phyloP scores from a whole-genome alignment of 139 green algal genomes.

The Asterochloris erici region DNA sequence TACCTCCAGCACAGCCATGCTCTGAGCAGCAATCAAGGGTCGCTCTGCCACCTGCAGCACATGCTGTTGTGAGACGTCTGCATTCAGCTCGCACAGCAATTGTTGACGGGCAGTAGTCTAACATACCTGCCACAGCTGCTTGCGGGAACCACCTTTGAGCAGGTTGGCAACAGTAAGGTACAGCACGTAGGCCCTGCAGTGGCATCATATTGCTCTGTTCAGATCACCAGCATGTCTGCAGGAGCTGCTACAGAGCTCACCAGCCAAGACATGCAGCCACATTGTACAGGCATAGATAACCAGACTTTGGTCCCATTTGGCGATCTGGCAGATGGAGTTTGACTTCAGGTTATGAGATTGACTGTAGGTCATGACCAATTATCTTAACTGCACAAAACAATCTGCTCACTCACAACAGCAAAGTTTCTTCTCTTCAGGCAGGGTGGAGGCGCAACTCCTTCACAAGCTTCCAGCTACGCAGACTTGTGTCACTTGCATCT shows the following conservation, averaged over 20 bases:
- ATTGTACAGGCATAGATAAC: no score
- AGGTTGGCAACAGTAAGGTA: conserved; percentile 41
- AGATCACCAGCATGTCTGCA: no score
- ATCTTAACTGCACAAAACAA: no score
- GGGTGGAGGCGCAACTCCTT: background rate
- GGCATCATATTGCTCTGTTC: no score
- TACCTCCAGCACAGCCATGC: conserved; percentile 81
- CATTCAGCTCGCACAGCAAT: background rate
- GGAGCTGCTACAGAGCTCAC: no score
- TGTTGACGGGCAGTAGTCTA: background rate
- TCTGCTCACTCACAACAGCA: no score
- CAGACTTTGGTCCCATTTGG: no score
- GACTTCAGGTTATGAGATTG: no score
- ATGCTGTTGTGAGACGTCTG: background rate
- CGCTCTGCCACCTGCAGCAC: conserved; percentile 52
- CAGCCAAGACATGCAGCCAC: no score
- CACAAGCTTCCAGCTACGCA: background rate
- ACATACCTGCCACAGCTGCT: conserved; percentile 54
- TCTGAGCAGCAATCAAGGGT: conserved; percentile 82
- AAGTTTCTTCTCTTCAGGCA: background rate
- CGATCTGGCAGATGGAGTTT: no score
- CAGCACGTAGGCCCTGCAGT: conserved; percentile 64
- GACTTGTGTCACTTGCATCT: background rate
- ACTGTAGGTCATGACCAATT: no score
- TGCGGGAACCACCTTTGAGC: conserved; percentile 20